Base-by-base conservation (phyloP, 768 basidiomycete genomes). In the Neoboletus magnificus region DNA sequence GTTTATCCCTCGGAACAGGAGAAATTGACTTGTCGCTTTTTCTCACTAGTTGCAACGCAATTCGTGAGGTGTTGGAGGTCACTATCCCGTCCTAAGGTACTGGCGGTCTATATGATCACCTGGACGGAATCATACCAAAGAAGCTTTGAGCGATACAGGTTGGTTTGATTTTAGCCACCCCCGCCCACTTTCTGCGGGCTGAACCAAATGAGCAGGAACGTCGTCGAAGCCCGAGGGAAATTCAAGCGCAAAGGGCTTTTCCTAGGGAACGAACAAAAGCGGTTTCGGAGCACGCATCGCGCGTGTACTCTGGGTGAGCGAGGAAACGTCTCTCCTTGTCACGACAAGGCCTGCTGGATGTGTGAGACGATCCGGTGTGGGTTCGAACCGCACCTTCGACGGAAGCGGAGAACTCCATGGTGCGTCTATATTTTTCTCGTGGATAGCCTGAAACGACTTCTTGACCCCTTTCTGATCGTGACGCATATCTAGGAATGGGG, bases 251-350 rank as follows among this genome's bases (percentile, higher is more conserved):
- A 0, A 16, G 55, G 56, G 0, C 2, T 0, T 11, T 69, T 10
- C 5, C 2, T 49, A 1, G 66, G 66, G 1, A 67, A 67, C 32
- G 66, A 67, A 48, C 54, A 55, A 33, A 69, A 67, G 33, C 65
- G 22, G 1, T 69, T 69, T 22, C 66, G 67, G 1, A 22, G 65
- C 9, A 58, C 65, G 1, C 5, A 2, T 15, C 66, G 66, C 4
- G 67, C 58, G 7, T 69, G 66, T 20, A 57, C 43, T n/a, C 30
- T 67, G 16, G 66, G 66, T 1, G 66, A 67, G 45, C 20, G 33
- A 3, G 62, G 53, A 16, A 66, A 69, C n/a, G 5, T 58, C 29
- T 25, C 22, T 1, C 60, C 55, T 3, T 67, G 67, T 22, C 15
- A 16, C n/a, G 30, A 50, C 39, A 18, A 50, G 12, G 42, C 23